Evolutionary conservation across 805 yeast species (phyloP), one percentile per base, ranked within the genome.

Genomic region (Suhomyces prunicola): DNA sequence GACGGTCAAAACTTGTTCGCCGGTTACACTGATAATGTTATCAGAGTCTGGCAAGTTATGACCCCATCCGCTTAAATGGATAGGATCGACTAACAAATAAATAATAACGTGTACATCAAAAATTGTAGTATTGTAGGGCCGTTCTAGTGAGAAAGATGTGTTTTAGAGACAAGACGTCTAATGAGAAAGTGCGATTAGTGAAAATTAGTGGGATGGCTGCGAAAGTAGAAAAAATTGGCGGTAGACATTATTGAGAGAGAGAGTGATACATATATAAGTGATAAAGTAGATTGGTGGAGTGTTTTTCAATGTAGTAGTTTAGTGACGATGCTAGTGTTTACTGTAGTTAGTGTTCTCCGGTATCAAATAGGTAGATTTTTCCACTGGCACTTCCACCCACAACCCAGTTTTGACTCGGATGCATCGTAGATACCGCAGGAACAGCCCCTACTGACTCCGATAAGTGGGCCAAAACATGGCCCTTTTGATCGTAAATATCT

Each of bases 21-120:
- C 71, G 99, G 99, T 86, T 94, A 94, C 97, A 92, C 97, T 73
- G 99, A 94, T 82, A 90, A 90, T 85, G 85, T 88, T 77, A 93
- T 94, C 86, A 93, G 99, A 84, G 99, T 94, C 80, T 94, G 99
- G 99, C 98, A 94, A 87, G 97, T 94, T 71, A 94, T 94, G 98
- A 90, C 96, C 81, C 80, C 86, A 63, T 75, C 79, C 58, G 78
- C 79, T 70, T 76, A 76, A 68, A 52, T 22, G 39, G 47, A 41
- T 41, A 41, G 44, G 53, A 23, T 7, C 27, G n/a, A 35, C 42
- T 35, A 26, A 39, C 36, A 33, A 46, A 27, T 39, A 44, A 48
- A 48, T 23, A 52, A 31, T 44, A 48, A 46, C 47, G 52, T 52
- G 51, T 52, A 44, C 35, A 44, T 19, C 22, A 10, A 39, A 39